Evolutionary conservation across 2,329 filamentous ascomycete species (phyloP).

Genomic region (Rhynchosporium secalis): DNA sequence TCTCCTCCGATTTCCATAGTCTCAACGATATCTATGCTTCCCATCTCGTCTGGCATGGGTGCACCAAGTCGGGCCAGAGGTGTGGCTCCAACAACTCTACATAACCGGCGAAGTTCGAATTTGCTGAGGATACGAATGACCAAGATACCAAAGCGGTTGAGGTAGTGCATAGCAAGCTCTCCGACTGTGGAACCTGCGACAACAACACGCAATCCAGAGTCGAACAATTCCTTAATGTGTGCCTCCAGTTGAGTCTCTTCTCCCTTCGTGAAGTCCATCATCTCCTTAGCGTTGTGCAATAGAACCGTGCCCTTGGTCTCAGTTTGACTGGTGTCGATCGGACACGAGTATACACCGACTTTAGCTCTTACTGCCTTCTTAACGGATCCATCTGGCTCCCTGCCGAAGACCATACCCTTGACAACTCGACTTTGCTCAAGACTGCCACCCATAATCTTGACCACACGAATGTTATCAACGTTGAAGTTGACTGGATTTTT

Average conservation of each 20-base stretch:
- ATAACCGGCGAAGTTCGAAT: constrained; percentile 92
- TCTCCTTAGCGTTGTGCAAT: constrained; percentile 95
- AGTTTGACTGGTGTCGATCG: constrained; percentile 92
- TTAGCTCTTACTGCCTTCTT: constrained; percentile 93
- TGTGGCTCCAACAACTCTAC: constrained; percentile 93
- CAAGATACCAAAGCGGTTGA: constrained; percentile 95
- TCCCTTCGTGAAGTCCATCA: constrained; percentile 97
- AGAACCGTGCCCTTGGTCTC: constrained; percentile 99
- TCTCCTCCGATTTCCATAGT: constrained; percentile 97
- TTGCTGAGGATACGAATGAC: constrained; percentile 97
- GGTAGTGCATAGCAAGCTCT: constrained; percentile 94
- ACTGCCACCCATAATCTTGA: constrained; percentile 99
- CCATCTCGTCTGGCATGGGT: constrained; percentile 99
- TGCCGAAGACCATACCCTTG: constrained; percentile 97
- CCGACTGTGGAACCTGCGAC: constrained; percentile 92
- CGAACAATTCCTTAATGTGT: constrained; percentile 91
- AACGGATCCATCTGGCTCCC: constrained; percentile 87
- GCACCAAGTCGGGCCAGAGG: constrained; percentile 94
- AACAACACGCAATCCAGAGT: constrained; percentile 88
- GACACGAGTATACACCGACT: constrained; percentile 94
- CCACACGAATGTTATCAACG: constrained; percentile 96
- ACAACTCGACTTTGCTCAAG: constrained; percentile 92
- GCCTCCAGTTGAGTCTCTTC: constrained; percentile 91
- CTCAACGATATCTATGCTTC: constrained; percentile 89
- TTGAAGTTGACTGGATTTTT: constrained; percentile 97